Evolutionary conservation across 2,329 filamentous ascomycete species (phyloP).

Genomic region (Stenocarpella maydis): DNA sequence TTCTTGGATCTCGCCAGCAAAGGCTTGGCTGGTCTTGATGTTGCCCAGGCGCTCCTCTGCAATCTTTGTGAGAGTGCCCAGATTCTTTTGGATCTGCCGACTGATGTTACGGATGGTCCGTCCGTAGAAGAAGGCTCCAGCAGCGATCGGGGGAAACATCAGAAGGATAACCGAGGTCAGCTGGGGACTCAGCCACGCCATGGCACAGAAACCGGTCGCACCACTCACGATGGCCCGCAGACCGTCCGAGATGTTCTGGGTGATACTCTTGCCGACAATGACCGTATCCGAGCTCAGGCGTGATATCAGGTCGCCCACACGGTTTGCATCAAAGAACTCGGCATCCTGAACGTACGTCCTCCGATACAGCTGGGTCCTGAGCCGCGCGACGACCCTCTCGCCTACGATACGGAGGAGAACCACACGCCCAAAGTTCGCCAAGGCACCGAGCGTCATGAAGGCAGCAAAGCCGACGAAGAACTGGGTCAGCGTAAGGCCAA

Average conservation of each 20-base stretch:
- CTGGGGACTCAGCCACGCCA: conserved; percentile 95
- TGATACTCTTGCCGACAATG: conserved; percentile 98
- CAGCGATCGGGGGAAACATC: conserved; percentile 89
- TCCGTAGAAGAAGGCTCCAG: conserved; percentile 92
- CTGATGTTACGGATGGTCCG: conserved; percentile 88
- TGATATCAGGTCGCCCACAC: conserved; percentile 95
- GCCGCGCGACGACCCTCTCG: conserved; percentile 89
- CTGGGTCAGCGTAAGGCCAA: conserved; percentile 84
- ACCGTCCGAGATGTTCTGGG: conserved; percentile 97
- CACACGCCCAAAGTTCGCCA: conserved; percentile 92
- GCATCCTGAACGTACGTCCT: conserved; percentile 96
- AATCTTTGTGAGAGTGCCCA: conserved; percentile 94
- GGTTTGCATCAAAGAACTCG: conserved; percentile 98
- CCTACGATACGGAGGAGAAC: conserved; percentile 93
- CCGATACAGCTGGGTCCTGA: conserved; percentile 89
- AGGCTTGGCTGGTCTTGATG: conserved; percentile 95
- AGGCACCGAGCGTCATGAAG: conserved; percentile 83
- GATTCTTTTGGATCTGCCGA: conserved; percentile 90
- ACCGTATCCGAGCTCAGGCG: conserved; percentile 95
- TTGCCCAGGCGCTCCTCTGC: conserved; percentile 98
- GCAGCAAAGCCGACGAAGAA: conserved; percentile 85
- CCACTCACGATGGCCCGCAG: conserved; percentile 90
- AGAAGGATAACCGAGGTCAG: conserved; percentile 86
- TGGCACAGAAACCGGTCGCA: conserved; percentile 86
- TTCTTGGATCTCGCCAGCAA: conserved; percentile 91